phyloP scores from a whole-genome alignment of 495 filamentous ascomycete species.

The Penicillium argentinense region DNA sequence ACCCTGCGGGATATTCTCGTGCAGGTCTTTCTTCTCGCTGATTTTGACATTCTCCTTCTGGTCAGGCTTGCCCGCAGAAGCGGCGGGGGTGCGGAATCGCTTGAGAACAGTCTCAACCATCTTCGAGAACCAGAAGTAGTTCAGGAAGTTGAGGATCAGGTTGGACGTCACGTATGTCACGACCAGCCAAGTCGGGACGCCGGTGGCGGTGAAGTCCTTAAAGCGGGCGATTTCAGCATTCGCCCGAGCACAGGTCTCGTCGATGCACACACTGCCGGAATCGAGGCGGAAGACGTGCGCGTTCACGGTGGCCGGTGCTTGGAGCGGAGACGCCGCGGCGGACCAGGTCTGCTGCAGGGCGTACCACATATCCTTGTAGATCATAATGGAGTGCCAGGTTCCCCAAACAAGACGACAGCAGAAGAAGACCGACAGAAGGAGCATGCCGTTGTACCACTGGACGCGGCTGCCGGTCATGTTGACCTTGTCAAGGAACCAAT shows the following conservation, averaged over 20 bases:
- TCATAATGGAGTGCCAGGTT: conserved; percentile 71
- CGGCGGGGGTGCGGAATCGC: conserved; percentile 63
- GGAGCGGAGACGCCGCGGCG: conserved; percentile 18
- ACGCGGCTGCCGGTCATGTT: conserved; percentile 80
- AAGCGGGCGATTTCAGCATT: conserved; percentile 53
- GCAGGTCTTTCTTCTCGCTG: conserved; percentile 10
- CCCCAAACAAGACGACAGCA: conserved; percentile 89
- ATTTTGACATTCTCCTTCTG: conserved; percentile 13
- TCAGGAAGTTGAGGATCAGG: conserved; percentile 77
- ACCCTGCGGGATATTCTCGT: conserved; percentile 33
- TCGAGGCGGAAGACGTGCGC: conserved; percentile 35
- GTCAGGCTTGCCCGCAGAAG: neutral
- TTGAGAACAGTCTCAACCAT: conserved; percentile 93
- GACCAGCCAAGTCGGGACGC: conserved; percentile 79
- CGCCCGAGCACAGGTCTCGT: conserved; percentile 36
- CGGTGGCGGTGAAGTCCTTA: conserved; percentile 41
- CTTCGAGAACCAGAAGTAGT: conserved; percentile 95
- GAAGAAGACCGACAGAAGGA: conserved; percentile 69
- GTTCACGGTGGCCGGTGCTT: conserved; percentile 31
- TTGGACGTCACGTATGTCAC: conserved; percentile 74
- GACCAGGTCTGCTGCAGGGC: conserved; percentile 54
- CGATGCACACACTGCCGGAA: conserved; percentile 30
- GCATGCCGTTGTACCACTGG: conserved; percentile 86
- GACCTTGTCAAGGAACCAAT: conserved; percentile 99
- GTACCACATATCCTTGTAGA: conserved; percentile 79